These are phyloP conservation scores for Mangifera indica DNA, from an alignment of 345 rosid species.

Conservation along the genomic window DNA sequence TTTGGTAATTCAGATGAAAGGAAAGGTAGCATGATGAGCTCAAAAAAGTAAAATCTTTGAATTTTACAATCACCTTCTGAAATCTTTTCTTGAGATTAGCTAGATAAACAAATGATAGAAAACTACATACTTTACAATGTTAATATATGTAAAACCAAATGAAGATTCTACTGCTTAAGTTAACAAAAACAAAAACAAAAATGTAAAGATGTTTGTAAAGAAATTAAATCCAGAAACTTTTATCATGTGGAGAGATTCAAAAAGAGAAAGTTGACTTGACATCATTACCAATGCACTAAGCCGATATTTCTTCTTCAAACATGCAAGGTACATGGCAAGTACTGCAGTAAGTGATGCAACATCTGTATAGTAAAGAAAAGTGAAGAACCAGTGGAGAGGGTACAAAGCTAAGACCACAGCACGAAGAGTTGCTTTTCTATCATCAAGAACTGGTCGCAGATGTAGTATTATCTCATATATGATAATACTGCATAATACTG, in stretches of 20 bases:
- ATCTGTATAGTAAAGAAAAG: constrained; percentile 93
- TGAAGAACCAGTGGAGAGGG: constrained; percentile 95
- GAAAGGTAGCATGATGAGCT: neutral
- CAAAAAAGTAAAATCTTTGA: neutral
- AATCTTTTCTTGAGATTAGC: neutral
- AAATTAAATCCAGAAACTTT: constrained; percentile 9
- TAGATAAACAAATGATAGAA: neutral
- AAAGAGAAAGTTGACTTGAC: constrained; percentile 17
- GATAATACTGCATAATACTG: constrained; percentile 67
- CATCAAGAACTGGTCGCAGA: constrained; percentile 58
- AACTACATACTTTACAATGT: neutral
- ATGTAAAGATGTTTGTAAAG: neutral
- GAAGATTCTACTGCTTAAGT: neutral
- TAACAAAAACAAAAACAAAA: too few species aligned
- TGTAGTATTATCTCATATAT: constrained; percentile 59
- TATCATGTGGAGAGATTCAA: neutral
- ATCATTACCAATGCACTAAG: constrained; percentile 73
- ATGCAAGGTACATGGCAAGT: constrained; percentile 86
- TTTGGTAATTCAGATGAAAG: neutral
- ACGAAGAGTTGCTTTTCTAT: constrained; percentile 52
- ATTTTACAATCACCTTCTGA: neutral
- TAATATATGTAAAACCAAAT: neutral
- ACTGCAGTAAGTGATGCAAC: constrained; percentile 81
- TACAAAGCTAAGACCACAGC: constrained; percentile 64
- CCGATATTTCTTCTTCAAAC: constrained; percentile 65